These are phyloP conservation scores for Coemansia javaensis DNA, from an alignment of 192 early-diverging fungal species.

Conservation along the genomic window DNA sequence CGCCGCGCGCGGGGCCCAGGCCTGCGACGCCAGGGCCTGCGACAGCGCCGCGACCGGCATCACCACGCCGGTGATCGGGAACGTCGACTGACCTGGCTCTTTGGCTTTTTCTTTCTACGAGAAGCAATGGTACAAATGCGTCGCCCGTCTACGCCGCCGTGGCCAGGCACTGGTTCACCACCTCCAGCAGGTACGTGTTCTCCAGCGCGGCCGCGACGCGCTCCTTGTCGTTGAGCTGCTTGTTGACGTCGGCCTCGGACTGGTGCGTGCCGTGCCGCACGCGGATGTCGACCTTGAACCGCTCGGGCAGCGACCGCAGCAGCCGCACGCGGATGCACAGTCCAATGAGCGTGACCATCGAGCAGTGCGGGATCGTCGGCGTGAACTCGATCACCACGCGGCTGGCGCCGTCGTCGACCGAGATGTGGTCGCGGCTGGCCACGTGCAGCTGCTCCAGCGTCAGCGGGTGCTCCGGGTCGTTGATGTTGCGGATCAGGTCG, in stretches of 20 bases:
- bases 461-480: slow-evolving; percentile 97
- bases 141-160: slow-evolving; percentile 49
- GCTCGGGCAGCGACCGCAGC: slow-evolving; percentile 75
- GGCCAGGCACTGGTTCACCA: slow-evolving; percentile 87
- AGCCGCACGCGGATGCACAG: slow-evolving; percentile 93
- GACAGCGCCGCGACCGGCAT: slow-evolving; percentile 16
- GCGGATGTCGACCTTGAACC: slow-evolving; percentile 92
- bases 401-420: slow-evolving; percentile 66
- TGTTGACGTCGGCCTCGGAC: slow-evolving; percentile 92
- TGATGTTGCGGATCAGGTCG: slow-evolving; percentile 92
- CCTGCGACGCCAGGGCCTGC: slow-evolving; percentile 2
- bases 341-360: slow-evolving; percentile 98
- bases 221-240: slow-evolving; percentile 99
- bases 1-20: background rate
- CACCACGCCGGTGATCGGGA: slow-evolving; percentile 35
- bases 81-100: slow-evolving; percentile 26
- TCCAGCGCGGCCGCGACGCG: slow-evolving; percentile 96
- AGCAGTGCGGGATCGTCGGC: slow-evolving; percentile 98
- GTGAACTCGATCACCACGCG: slow-evolving; percentile 82
- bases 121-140: too few relatives aligned
- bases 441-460: slow-evolving; percentile 97
- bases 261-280: slow-evolving; percentile 94
- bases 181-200: slow-evolving; percentile 88
- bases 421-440: slow-evolving; percentile 78
- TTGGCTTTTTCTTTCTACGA: too few relatives aligned